phyloP scores from a whole-genome alignment of 2,329 filamentous ascomycete species.

The Alternaria postmessia region DNA sequence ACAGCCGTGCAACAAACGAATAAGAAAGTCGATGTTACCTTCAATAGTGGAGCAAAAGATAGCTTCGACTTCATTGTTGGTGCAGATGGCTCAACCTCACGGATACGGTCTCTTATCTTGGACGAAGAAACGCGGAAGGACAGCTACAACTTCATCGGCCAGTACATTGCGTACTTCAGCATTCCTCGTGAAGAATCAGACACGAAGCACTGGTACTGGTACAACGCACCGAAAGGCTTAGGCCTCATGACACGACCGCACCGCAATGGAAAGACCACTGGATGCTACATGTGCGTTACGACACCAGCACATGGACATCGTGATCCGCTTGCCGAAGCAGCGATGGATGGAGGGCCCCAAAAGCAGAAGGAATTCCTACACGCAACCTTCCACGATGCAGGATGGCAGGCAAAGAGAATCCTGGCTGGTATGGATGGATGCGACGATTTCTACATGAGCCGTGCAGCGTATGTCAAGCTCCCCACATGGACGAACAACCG shows the following conservation, averaged over 20 bases:
- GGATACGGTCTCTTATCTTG: slow-evolving; percentile 36
- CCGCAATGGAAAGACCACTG: slow-evolving; percentile 33
- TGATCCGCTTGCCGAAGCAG: slow-evolving; percentile 25
- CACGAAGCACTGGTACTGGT: slow-evolving; percentile 35
- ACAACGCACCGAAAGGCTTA: slow-evolving; percentile 32
- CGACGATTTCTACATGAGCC: slow-evolving; percentile 59
- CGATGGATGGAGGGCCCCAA: slow-evolving; percentile 40
- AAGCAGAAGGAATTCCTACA: slow-evolving; percentile 54
- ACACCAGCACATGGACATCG: slow-evolving; percentile 20
- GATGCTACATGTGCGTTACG: slow-evolving; percentile 36
- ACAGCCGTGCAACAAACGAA: slow-evolving; percentile 26
- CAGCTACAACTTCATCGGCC: slow-evolving; percentile 30
- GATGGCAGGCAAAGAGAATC: slow-evolving; percentile 57
- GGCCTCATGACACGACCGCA: slow-evolving; percentile 39
- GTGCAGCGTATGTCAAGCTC: slow-evolving; percentile 57
- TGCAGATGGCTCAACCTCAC: slow-evolving; percentile 40
- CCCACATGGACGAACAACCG: slow-evolving; percentile 57
- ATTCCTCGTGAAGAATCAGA: slow-evolving; percentile 33
- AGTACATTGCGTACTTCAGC: slow-evolving; percentile 45
- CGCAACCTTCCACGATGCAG: slow-evolving; percentile 48
- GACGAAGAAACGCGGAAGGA: slow-evolving; percentile 28
- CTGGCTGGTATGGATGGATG: slow-evolving; percentile 52
- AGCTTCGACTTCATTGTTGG: slow-evolving; percentile 41
- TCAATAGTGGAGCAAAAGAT: slow-evolving; percentile 30
- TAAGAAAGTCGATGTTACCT: slow-evolving; percentile 32